Evolutionary conservation across 2,329 filamentous ascomycete species (phyloP), one percentile per base, ranked within the genome.

Genomic region (Fusarium euwallaceae): DNA sequence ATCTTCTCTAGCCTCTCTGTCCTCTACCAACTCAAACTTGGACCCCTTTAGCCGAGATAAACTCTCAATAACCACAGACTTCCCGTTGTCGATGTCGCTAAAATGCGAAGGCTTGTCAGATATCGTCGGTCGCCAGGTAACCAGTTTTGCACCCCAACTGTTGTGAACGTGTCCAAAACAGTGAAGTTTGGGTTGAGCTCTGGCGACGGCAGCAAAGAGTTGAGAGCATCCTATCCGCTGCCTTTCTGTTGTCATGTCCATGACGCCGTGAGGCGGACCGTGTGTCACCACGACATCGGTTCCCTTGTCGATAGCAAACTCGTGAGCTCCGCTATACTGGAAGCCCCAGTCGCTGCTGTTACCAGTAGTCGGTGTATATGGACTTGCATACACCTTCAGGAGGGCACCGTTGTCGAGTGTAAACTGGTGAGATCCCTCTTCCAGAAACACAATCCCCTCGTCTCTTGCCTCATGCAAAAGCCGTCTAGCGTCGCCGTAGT

Each of bases 1-100:
- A 0, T 41, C 7, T 41, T 60, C 4, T 1, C 70, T 20, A 10
- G 8, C 7, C 6, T 61, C 20, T 1, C 2, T 67, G 3, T 64
- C 67, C 16, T 56, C 29, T 3, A 10, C 3, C 4, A 61, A 43
- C 37, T 77, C 61, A 6, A 66, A 64, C 1, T 61, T 51, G 7
- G 64, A 51, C 1, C 27, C 69, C 0, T 41, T 66, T 0, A 77
- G n/a, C 34, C 16, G 41, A 43, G 39, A 66, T 10, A 87, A 75
- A 2, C 63, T 84, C 24, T 83, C 82, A 0, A 89, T 69, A 0
- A 84, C 51, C 0, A 63, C 11, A 0, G 86, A 88, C 4, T 74
- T 75, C 0, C 80, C 82, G 58, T 89, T 84, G 61, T 90, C 85
- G 22, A 89, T 87, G 55, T 85, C 84, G 0, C 82, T 85, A 24